Base-by-base conservation (phyloP, 1,139 yeast genomes). In the Taiozyma sp. region DNA sequence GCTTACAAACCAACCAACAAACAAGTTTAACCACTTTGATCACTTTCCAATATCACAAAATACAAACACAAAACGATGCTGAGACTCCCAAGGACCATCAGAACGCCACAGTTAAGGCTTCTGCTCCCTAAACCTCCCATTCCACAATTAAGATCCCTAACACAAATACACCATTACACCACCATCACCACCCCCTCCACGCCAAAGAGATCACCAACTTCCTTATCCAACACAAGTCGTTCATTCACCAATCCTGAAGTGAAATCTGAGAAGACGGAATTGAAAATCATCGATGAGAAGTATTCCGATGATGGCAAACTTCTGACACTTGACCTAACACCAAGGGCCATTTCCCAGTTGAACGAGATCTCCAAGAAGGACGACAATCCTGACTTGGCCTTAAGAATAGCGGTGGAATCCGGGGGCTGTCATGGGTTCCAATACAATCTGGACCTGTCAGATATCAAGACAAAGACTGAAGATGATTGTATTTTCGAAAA, bases 361-460 rank as follows among this genome's bases (percentile, higher is more conserved):
- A 78, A 77, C 32, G 65, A 66, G 13, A 80, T 92, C 16, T 78
- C 83, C 16, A 62, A 68, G 23, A 76, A 72, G 3, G 97, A 91
- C 57, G 61, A 72, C 13, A 79, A 84, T 51, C 79, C 83, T 0
- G 72, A 82, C 46, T 64, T 84, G n/a, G 88, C 88, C 0, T 72
- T 93, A 43, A 74, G 86, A 48, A 80, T 95, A 8, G 72, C 78
- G n/a, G 98, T 95, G 7, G 98, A 92, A 61, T 87, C 96, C 63
- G 99, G 99, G 8, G 99, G 99, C 4, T 95, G 99, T 67, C 99
- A 93, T 67, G 99, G 99, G 30, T 95, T 90, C 69, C 99, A 93
- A 68, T 93, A 93, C 64, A 80, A 86, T 57, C 73, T 93, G 62
- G 78, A 82, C 53, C 68, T 77, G 44, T 64, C 70, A 10, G 74